Evolutionary conservation across 441 rosid species (phyloP).

Genomic region (Omphalea diandra): DNA sequence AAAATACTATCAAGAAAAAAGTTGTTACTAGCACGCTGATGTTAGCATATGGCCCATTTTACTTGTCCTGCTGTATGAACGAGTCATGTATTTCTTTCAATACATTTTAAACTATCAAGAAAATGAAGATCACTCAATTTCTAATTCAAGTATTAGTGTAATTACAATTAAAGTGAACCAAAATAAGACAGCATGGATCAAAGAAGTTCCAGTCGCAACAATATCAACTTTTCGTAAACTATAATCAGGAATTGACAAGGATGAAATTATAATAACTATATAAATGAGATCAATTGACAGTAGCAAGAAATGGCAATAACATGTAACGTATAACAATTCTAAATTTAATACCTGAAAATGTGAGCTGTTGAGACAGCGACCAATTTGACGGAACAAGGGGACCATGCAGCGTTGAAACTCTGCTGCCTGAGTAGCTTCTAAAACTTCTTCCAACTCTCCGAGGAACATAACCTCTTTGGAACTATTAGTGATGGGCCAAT

Average conservation of each 20-base stretch:
- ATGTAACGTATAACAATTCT: not conserved
- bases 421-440: slow-evolving; percentile 79
- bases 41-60: no score
- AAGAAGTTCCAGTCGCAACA: not conserved
- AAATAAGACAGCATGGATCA: not conserved
- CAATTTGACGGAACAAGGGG: slow-evolving; percentile 63
- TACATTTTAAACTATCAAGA: not conserved
- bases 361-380: slow-evolving; percentile 70
- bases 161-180: not conserved
- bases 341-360: slow-evolving; percentile 72
- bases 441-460: slow-evolving; percentile 86
- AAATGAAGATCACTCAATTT: not conserved
- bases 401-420: slow-evolving; percentile 91
- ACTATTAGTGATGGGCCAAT: slow-evolving; percentile 83
- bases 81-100: no score
- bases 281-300: not conserved
- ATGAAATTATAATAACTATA: not conserved
- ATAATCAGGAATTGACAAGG: not conserved
- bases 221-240: not conserved
- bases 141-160: not conserved
- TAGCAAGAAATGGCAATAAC: not conserved
- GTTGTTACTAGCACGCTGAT: not conserved
- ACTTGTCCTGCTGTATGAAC: no score
- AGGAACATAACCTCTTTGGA: slow-evolving; percentile 77
- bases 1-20: not conserved